These are phyloP conservation scores for Vitellaria paradoxa DNA, from an alignment of 179 eudicot genomes.

Conservation along the genomic window DNA sequence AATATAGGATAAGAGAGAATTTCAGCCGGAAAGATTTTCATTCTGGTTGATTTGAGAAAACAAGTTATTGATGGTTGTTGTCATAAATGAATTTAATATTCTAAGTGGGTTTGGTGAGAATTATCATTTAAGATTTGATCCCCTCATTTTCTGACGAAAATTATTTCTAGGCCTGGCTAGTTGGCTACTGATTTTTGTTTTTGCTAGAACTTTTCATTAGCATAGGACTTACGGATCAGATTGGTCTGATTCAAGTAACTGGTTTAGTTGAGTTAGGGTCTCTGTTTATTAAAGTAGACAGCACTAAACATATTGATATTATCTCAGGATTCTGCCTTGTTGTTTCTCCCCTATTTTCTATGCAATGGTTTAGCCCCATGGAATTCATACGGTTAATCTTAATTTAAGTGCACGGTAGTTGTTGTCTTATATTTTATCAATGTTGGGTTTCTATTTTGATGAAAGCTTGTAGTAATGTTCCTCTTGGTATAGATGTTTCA, in stretches of 20 bases:
- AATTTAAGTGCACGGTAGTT: too few species aligned
- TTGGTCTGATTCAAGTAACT: too few species aligned
- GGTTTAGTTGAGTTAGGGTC: neutral
- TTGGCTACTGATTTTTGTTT: too few species aligned
- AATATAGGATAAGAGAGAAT: neutral
- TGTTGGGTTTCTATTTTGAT: too few species aligned
- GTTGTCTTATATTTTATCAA: too few species aligned
- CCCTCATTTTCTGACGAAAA: too few species aligned
- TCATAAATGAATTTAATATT: too few species aligned
- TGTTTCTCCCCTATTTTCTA: neutral
- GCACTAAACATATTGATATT: neutral
- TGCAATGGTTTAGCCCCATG: neutral
- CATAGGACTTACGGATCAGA: too few species aligned
- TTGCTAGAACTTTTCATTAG: too few species aligned
- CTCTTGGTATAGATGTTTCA: too few species aligned
- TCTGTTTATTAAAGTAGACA: neutral
- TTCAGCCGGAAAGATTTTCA: neutral
- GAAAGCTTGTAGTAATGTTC: neutral
- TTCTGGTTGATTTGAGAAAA: neutral
- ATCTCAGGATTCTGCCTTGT: neutral
- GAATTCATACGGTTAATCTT: neutral
- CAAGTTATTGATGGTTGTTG: neutral
- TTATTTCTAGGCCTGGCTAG: neutral
- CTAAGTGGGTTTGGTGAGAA: too few species aligned
- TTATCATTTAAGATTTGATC: too few species aligned